These are phyloP conservation scores for Streptanthus diversifolius DNA, from an alignment of 345 rosid species.

Conservation along the genomic window DNA sequence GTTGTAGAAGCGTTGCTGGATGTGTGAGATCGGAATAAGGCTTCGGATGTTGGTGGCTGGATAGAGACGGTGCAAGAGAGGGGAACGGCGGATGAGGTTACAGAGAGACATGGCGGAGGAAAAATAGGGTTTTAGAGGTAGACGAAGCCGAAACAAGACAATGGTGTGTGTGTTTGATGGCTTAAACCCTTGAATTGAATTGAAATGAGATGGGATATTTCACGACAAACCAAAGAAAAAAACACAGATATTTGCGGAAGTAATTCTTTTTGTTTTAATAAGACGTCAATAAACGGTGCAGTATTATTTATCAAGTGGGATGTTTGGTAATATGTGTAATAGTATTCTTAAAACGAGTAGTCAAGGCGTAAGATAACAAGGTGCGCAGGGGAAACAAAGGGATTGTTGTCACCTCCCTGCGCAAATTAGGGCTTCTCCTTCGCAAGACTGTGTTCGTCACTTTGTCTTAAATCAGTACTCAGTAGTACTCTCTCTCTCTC, in stretches of 20 bases:
- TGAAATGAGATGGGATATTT: background rate
- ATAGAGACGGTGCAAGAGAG: constrained; percentile 11
- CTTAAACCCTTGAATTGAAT: constrained; percentile 25
- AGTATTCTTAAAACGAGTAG: background rate
- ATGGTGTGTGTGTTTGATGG: background rate
- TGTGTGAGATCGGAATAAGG: constrained; percentile 5
- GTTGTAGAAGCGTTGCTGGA: constrained; percentile 31
- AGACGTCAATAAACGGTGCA: background rate
- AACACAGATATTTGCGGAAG: background rate
- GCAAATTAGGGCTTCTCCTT: constrained; percentile 71
- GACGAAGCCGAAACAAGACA: constrained; percentile 7
- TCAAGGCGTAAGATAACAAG: constrained; percentile 50
- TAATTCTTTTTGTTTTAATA: too few species aligned
- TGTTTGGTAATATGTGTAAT: constrained; percentile 24
- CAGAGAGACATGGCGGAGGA: constrained; percentile 45
- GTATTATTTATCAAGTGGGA: background rate
- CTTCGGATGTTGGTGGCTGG: background rate
- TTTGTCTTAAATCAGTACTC: constrained; percentile 28
- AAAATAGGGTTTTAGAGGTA: constrained; percentile 29
- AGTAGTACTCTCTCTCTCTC: constrained; percentile 26
- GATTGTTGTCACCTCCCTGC: constrained; percentile 49
- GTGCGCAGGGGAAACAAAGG: constrained; percentile 43
- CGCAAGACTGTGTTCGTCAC: constrained; percentile 22
- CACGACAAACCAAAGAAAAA: background rate
- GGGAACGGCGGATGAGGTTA: constrained; percentile 49